A percentile compares a stretch with the other conserved stretches of the same genome.
Conservation (phyloP, 2,329 filamentous ascomycete species). For the Calonectria honghensis region DNA sequence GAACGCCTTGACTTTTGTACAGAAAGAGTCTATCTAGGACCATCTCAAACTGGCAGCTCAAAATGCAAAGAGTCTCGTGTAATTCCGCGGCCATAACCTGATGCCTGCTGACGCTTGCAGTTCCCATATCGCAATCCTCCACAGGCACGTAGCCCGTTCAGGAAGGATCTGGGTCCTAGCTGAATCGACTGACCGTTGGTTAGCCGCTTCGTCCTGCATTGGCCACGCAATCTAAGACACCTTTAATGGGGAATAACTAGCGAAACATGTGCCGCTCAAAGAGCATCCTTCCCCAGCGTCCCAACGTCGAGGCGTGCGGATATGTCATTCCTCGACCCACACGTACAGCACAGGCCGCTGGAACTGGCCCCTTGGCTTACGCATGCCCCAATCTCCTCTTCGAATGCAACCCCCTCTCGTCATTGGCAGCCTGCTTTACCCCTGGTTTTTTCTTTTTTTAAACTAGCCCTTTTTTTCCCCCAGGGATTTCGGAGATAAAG, state of each 20-base stretch:
- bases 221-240: conserved; percentile 15
- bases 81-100: neutral
- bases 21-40: neutral
- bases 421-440: conserved; percentile 4
- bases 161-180: neutral
- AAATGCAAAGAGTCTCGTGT: neutral
- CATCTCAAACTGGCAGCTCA: neutral
- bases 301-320: neutral
- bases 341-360: conserved; percentile 17
- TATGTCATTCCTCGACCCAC: conserved; percentile 4
- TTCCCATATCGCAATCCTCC: neutral
- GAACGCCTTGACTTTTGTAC: neutral
- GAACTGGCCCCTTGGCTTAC: conserved; percentile 12
- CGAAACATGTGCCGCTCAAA: neutral
- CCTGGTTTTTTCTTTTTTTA: conserved; percentile 2
- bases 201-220: neutral
- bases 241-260: conserved; percentile 6
- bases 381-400: conserved; percentile 17
- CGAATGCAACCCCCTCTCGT: conserved; percentile 2
- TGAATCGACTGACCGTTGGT: neutral
- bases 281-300: no score
- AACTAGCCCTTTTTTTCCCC: neutral
- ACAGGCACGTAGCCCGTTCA: neutral
- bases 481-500: neutral
- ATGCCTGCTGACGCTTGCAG: neutral